Evolutionary conservation across 352 stramenopile genomes (phyloP), one percentile per base, ranked within the genome.

Genomic region (Pythium sukuiense): DNA sequence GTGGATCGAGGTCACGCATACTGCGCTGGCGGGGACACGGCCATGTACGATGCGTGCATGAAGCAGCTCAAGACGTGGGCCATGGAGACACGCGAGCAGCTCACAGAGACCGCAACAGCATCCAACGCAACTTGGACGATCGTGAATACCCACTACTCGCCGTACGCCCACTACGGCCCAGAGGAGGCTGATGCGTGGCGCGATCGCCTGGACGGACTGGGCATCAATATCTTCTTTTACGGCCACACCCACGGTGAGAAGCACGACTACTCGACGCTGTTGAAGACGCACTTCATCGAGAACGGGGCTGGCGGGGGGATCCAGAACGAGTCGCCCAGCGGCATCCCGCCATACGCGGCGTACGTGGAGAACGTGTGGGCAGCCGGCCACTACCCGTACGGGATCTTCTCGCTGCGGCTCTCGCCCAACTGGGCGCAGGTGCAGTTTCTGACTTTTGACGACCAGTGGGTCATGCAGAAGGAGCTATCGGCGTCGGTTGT

Each of bases 131-230:
- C 81, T 7, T 93, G 82, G 81, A 93, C 92, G 63, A 82, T 92
- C 27, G 80, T 93, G 20, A 93, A 93, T 59, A 92, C 85, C 30
- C 85, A 93, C 69, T 93, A 92, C 60, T 90, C 80, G 0, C 85
- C 85, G 18, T 90, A 93, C 49, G 86, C 83, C 55, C 85, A 93
- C 70, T 91, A 88, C 61, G 70, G 75, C 0, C 81, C 81, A 2
- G 63, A 74, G 4, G 67, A 80, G 41, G 70, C 43, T 68, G 35
- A 61, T 7, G 64, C 63, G 59, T 92, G 83, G 83, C 81, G 80
- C 50, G 71, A 83, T 27, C 67, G 85, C 46, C 39, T 87, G 20
- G 69, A 74, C 3, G 67, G 61, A 33, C 65, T 72, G 16, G 79
- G 68, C 55, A 72, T 74, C 37, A 61, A 74, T 8, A 11, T 70